Base-by-base conservation (phyloP, 108 stramenopile species). In the Mediolabrus comicus region DNA sequence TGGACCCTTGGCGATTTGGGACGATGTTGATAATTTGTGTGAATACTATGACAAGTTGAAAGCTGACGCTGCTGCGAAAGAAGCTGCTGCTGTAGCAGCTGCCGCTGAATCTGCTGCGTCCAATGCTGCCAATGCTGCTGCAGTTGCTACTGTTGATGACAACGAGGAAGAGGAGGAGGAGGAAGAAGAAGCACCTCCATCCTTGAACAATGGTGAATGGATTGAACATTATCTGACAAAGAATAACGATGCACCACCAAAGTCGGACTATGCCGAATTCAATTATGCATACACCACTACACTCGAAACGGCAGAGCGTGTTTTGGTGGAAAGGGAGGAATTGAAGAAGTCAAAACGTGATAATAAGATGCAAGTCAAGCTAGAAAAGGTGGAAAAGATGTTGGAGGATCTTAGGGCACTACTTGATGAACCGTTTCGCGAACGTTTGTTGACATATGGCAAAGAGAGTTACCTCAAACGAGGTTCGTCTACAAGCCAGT, bases 371-470 rank as follows among this genome's bases (percentile, higher is more conserved):
- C 34, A 34, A 29, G 30, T 13, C 14, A 69, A 69, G 59, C 14
- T 43, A 6, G 38, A 7, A 1, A 69, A 60, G 38, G 57, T 59
- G 3, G 59, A 60, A 30, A 39, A 69, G 59, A 43, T 59, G 25
- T 12, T 69, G 36, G 59, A 26, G n/a, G 59, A 69, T 59, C 17
- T 69, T 38, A 16, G 24, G 5, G 34, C 9, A 11, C 25, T 69
- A 33, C 35, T 69, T 41, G 36, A 69, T 30, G 58, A 60, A 59
- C 36, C 59, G 0, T 69, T 59, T 60, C 58, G 67, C 11, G 59
- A 59, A 24, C 19, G 28, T 38, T n/a, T 69, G 36, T 25, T 60
- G 38, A 16, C 41, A 3, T 17, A 43, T 5, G 41, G 41, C 0
- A 43, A 43, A 6, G 41, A 43, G 41, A 17, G 5, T 3, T 43